Base-by-base conservation (phyloP, 2,329 filamentous ascomycete genomes). In the Trichophyton simii region DNA sequence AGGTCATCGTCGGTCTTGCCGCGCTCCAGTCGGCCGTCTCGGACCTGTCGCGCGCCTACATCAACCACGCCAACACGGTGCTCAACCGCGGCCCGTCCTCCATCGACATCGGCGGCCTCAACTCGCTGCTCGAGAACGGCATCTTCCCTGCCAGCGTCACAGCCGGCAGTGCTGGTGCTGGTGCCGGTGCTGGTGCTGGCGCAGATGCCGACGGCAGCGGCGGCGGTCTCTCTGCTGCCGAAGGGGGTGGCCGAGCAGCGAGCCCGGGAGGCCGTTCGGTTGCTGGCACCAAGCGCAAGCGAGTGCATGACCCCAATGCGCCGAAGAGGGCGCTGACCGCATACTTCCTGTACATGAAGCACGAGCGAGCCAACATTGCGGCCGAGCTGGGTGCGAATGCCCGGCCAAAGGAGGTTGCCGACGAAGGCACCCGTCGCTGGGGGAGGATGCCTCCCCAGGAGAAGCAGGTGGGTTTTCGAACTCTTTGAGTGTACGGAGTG, bases 261-360 rank as follows among this genome's bases (percentile, higher is more conserved):
- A 62, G 58, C 20, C 60, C 63, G 3, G 72, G 68, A 13, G 67
- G 67, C 31, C 72, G 72, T 63, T 75, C 73, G 11, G 79, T 80
- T 25, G 77, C 75, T 0, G 81, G 78, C 8, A 82, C 85, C 69
- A 88, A 90, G 82, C 87, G 88, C 75, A 92, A 94, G 82, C 91
- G 91, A 80, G 84, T 86, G 64, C 85, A 85, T 48, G 92, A 97
- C 73, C 91, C 91, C 67, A 95, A 96, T 74, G 91, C 91, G 5
- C 92, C 92, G 63, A 97, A 96, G 83, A 86, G 91, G 58, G 91
- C 92, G 7, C 76, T 96, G 71, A 97, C 92, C 4, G 91, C 92
- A 1, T 96, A 95, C 79, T 96, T 97, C 80, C 79, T 96, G 64
- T 97, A 91, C 79, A 90, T 95, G 81, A 88, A 95, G 74, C 87